phyloP scores from a whole-genome alignment of 495 filamentous ascomycete species.

The Immersiella caudata region DNA sequence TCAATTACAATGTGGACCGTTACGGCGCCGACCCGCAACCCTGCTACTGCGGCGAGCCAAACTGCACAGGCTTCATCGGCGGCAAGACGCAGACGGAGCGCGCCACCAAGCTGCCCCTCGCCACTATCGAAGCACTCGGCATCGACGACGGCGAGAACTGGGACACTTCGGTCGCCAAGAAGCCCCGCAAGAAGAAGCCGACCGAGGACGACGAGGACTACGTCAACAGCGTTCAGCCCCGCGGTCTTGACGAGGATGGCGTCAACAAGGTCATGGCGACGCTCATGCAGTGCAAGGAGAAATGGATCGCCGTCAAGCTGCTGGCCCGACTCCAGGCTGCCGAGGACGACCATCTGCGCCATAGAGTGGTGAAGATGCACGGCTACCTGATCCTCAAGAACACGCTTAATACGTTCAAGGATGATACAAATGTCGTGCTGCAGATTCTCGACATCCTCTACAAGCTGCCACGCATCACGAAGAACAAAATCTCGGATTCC shows the following conservation, averaged over 20 bases:
- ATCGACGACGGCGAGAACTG: constrained; percentile 92
- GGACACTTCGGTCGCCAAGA: constrained; percentile 86
- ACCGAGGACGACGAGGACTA: constrained; percentile 96
- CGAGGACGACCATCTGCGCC: constrained; percentile 83
- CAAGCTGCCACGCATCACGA: constrained; percentile 85
- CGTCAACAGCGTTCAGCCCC: constrained; percentile 84
- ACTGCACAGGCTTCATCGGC: constrained; percentile 95
- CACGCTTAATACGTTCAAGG: constrained; percentile 78
- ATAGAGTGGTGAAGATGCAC: constrained; percentile 93
- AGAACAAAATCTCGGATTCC: constrained; percentile 96
- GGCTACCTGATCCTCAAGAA: constrained; percentile 93
- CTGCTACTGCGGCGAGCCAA: constrained; percentile 94
- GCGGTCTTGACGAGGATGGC: constrained; percentile 79
- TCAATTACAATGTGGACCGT: constrained; percentile 99
- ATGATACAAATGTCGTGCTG: constrained; percentile 83
- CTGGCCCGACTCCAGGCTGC: constrained; percentile 86
- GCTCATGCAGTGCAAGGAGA: constrained; percentile 98
- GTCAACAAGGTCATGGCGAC: constrained; percentile 98
- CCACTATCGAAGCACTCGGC: constrained; percentile 91
- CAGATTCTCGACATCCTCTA: constrained; percentile 90
- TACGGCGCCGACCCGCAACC: constrained; percentile 96
- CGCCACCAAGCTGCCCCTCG: constrained; percentile 86
- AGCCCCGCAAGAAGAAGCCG: constrained; percentile 90
- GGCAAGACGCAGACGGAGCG: constrained; percentile 97
- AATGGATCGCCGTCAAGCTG: constrained; percentile 98